A percentile compares a stretch with the other conserved stretches of the same genome.
Evolutionary conservation across 441 rosid genomes (phyloP).

Genomic region (Corymbia citriodora): DNA sequence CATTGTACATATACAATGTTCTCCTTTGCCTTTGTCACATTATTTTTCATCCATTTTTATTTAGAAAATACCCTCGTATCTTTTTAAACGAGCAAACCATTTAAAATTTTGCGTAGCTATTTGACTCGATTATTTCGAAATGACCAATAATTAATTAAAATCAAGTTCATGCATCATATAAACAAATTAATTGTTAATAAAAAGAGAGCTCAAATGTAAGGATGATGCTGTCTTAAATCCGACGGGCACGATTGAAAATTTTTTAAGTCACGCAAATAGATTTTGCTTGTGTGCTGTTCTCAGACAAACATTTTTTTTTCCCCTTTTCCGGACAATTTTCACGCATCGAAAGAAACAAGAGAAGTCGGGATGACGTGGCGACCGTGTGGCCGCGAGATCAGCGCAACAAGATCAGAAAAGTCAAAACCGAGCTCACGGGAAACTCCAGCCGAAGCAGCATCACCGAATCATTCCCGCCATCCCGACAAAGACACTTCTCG

Average conservation of each 20-base stretch:
- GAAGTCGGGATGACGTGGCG: background rate
- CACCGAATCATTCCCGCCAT: background rate
- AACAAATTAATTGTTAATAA: background rate
- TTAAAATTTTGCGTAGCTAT: background rate
- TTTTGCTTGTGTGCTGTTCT: background rate
- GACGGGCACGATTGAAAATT: background rate
- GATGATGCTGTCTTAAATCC: background rate
- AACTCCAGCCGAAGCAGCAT: background rate
- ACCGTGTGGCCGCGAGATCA: background rate
- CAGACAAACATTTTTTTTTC: background rate
- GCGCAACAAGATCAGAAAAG: background rate
- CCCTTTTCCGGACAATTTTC: background rate
- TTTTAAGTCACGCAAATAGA: background rate
- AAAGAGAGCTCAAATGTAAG: background rate
- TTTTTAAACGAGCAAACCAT: rapidly evolving
- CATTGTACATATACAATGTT: background rate
- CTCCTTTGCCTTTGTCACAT: background rate
- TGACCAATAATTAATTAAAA: rapidly evolving
- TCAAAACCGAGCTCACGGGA: background rate
- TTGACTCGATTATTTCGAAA: background rate
- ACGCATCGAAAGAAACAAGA: background rate
- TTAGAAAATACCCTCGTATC: background rate
- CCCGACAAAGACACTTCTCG: background rate
- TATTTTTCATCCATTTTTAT: background rate
- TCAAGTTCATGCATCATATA: background rate